Conservation (phyloP, 495 filamentous ascomycete species). For the Penicillium turbatum region DNA sequence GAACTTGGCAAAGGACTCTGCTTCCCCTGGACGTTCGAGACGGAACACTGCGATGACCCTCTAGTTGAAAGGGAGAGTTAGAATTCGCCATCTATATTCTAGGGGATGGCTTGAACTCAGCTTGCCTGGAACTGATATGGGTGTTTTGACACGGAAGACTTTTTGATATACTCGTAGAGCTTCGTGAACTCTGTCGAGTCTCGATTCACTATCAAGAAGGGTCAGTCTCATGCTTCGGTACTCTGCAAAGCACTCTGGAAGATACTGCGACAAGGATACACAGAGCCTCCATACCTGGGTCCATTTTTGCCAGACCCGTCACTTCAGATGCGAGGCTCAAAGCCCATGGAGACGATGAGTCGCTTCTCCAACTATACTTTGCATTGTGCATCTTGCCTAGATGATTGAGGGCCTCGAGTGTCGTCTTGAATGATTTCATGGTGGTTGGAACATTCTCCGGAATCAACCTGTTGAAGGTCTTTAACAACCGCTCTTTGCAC, state of each 20-base stretch:
- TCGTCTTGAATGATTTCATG: not conserved
- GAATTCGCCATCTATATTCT: not conserved
- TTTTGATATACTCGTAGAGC: not conserved
- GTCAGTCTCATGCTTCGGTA: not conserved
- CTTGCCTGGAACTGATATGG: not conserved
- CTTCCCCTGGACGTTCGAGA: conserved; percentile 63
- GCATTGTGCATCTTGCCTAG: not conserved
- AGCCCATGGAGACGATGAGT: not conserved
- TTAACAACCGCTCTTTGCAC: not conserved
- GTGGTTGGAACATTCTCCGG: too few relatives aligned
- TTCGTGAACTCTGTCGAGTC: not conserved
- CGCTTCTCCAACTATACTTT: not conserved
- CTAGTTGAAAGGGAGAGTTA: not conserved
- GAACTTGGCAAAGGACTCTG: conserved; percentile 52
- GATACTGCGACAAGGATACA: not conserved
- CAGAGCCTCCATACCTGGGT: not conserved
- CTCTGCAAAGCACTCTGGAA: not conserved
- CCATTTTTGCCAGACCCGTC: conserved; percentile 7
- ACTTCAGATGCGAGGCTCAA: not conserved
- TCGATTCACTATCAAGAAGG: not conserved
- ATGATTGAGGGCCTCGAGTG: not conserved
- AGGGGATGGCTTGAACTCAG: not conserved
- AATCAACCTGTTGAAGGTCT: not conserved
- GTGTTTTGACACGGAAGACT: not conserved
- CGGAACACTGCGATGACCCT: conserved; percentile 54